A percentile compares a stretch with the other conserved stretches of the same genome.
phyloP scores from a whole-genome alignment of 345 rosid species.

The Excoecaria agallocha region DNA sequence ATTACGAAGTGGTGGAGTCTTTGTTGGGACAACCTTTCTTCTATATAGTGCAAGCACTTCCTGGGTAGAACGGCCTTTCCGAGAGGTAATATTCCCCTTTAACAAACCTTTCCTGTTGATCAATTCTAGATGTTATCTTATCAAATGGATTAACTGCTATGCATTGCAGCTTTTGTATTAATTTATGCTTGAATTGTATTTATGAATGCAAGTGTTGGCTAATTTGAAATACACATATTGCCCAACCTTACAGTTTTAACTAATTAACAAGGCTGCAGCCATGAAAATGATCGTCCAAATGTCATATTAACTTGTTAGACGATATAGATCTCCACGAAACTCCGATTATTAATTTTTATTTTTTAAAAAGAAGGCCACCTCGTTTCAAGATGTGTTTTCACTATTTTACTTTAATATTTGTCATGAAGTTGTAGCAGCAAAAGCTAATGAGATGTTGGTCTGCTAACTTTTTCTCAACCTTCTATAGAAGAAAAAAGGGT shows the following conservation, averaged over 20 bases:
- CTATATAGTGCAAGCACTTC: slow-evolving; percentile 61
- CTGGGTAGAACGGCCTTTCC: slow-evolving; percentile 45
- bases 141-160: not conserved
- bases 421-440: not conserved
- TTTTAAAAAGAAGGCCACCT: not conserved
- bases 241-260: not conserved
- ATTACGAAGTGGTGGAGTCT: slow-evolving; percentile 79
- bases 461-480: not conserved
- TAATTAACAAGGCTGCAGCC: not conserved
- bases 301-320: not conserved
- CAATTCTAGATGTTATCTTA: not conserved
- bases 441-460: not conserved
- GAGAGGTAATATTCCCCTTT: slow-evolving; percentile 47
- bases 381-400: not conserved
- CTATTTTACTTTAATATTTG: not conserved
- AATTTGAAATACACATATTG: not conserved
- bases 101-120: not conserved
- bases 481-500: no score
- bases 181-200: not conserved
- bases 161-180: not conserved
- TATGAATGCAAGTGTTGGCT: not conserved
- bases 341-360: not conserved
- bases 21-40: slow-evolving; percentile 89
- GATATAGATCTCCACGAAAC: not conserved
- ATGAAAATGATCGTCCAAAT: not conserved